Evolutionary conservation across 2,329 filamentous ascomycete species (phyloP).

Genomic region (Geosmithia flava): DNA sequence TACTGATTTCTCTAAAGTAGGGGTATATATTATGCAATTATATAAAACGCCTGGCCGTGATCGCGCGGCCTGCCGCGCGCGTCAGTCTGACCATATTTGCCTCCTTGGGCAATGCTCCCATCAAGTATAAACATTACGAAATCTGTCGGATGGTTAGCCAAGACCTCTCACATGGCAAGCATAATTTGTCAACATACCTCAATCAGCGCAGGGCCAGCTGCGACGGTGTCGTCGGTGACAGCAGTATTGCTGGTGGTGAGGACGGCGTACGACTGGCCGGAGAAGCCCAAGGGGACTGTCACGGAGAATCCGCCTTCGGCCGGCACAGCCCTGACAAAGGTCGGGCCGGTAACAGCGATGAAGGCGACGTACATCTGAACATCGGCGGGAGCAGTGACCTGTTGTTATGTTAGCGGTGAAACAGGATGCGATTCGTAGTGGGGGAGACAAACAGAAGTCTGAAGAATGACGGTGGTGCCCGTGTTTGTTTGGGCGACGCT

Average conservation of each 20-base stretch:
- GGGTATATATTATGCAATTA: too few relatives aligned
- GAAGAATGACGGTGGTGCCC: constrained; percentile 12
- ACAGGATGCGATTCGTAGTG: too few relatives aligned
- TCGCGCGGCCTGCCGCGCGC: neutral
- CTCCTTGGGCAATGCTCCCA: neutral
- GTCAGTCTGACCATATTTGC: neutral
- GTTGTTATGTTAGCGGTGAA: too few relatives aligned
- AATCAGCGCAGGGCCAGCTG: constrained; percentile 22
- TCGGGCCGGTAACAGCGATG: constrained; percentile 14
- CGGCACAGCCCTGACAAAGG: constrained; percentile 8
- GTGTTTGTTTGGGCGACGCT: constrained; percentile 8
- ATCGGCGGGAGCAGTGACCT: constrained; percentile 9
- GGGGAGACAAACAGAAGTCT: constrained; percentile 13
- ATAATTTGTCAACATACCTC: constrained; percentile 7
- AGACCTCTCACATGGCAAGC: too few relatives aligned
- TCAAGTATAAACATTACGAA: neutral
- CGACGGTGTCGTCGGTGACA: constrained; percentile 21
- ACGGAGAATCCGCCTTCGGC: constrained; percentile 11
- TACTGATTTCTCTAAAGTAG: too few relatives aligned
- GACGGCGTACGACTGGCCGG: constrained; percentile 27
- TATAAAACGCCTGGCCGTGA: too few relatives aligned
- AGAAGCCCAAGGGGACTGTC: constrained; percentile 13
- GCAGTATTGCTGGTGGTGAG: constrained; percentile 20
- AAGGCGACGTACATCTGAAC: constrained; percentile 18
- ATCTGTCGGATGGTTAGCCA: too few relatives aligned